Percentiles rank a stretch among this genome's conserved stretches.
Evolutionary conservation across 139 green algal genomes (phyloP).

Genomic region (Zygnema circumcarinatum): DNA sequence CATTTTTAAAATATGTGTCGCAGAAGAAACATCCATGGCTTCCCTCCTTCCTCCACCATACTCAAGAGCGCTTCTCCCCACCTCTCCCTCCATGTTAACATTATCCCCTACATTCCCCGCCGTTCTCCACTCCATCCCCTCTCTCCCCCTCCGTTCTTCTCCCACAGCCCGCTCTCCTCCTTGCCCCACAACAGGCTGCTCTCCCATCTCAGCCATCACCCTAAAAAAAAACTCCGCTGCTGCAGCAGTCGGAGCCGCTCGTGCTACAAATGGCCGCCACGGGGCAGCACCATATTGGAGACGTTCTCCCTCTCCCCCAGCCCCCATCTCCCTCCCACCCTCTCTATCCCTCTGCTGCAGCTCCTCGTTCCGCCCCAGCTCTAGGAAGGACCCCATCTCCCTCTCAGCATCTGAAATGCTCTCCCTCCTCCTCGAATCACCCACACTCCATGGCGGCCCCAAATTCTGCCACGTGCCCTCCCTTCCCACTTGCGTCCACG

Average conservation of each 20-base stretch:
- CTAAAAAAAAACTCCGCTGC: background rate
- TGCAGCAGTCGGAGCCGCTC: background rate
- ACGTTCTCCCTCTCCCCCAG: background rate
- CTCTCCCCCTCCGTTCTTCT: background rate
- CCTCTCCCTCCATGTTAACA: too few species aligned
- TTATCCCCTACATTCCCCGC: too few species aligned
- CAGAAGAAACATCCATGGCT: too few species aligned
- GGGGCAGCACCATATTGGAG: background rate
- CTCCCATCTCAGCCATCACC: background rate
- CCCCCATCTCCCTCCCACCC: background rate
- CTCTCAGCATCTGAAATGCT: background rate
- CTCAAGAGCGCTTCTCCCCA: too few species aligned
- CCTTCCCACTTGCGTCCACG: too few species aligned
- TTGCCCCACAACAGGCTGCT: background rate
- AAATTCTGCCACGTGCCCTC: background rate
- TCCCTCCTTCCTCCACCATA: too few species aligned
- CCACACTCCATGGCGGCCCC: too few species aligned
- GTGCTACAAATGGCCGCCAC: background rate
- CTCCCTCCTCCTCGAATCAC: background rate
- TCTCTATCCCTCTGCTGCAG: background rate
- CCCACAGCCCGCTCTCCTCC: background rate
- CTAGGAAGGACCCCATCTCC: background rate
- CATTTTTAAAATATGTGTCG: too few species aligned
- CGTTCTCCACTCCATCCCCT: background rate
- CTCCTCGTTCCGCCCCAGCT: background rate